Conservation (phyloP, 1,139 yeast species). For the Sugiyamaella novakii region DNA sequence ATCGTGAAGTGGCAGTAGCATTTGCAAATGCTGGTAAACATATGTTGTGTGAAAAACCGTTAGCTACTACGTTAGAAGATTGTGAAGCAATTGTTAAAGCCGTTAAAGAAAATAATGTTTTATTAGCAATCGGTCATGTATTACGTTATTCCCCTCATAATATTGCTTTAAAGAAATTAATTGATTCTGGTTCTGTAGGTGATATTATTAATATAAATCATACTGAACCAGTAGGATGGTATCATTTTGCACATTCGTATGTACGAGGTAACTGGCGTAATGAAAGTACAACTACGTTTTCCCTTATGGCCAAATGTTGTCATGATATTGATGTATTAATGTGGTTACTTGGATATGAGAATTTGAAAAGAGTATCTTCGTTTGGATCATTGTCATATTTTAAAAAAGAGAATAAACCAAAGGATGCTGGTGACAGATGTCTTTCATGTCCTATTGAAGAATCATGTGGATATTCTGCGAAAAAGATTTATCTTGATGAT, state of each 20-base stretch:
- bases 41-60: slow-evolving; percentile 37
- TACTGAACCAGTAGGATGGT: slow-evolving; percentile 40
- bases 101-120: slow-evolving; percentile 30
- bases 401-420: slow-evolving; percentile 33
- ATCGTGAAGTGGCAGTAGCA: slow-evolving; percentile 35
- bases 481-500: slow-evolving; percentile 32
- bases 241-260: slow-evolving; percentile 39
- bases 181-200: slow-evolving; percentile 34
- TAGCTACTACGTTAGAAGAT: slow-evolving; percentile 35
- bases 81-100: slow-evolving; percentile 34
- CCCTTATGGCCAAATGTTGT: slow-evolving; percentile 39
- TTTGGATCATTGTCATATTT: slow-evolving; percentile 35
- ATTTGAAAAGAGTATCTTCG: slow-evolving; percentile 31
- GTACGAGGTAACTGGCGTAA: slow-evolving; percentile 39
- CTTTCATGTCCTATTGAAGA: slow-evolving; percentile 30
- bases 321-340: slow-evolving; percentile 36
- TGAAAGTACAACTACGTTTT: slow-evolving; percentile 31
- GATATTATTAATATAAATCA: slow-evolving; percentile 36
- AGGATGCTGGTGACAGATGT: slow-evolving; percentile 32
- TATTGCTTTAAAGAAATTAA: slow-evolving; percentile 29
- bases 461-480: slow-evolving; percentile 35
- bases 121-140: slow-evolving; percentile 38
- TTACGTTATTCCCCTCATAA: slow-evolving; percentile 39
- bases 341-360: slow-evolving; percentile 35
- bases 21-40: slow-evolving; percentile 35